These are phyloP conservation scores for Xerocomus nothofagi DNA, from an alignment of 1,284 basidiomycete species.

Conservation along the genomic window DNA sequence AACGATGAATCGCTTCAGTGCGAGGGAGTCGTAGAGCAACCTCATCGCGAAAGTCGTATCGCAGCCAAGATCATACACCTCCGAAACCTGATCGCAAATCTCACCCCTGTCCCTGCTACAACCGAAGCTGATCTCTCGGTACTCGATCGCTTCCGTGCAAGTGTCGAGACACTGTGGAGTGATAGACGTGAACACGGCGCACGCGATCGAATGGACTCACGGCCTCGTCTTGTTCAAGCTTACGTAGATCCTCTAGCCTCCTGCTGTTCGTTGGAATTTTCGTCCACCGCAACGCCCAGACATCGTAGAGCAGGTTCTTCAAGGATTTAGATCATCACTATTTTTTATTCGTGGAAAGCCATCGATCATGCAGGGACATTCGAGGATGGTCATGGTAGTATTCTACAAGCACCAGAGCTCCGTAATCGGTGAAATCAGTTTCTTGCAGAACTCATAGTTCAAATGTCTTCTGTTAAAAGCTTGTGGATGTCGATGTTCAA, in stretches of 20 bases:
- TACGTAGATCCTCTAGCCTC: constrained; percentile 3
- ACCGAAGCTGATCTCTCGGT: constrained; percentile 21
- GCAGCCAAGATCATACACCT: constrained; percentile 28
- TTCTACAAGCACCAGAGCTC: not conserved
- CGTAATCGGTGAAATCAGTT: not conserved
- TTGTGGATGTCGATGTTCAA: constrained; percentile 2
- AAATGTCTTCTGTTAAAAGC: not conserved
- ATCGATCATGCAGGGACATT: not conserved
- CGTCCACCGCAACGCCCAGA: constrained; percentile 6
- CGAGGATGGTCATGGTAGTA: not conserved
- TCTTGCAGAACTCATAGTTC: not conserved
- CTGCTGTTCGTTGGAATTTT: constrained; percentile 13
- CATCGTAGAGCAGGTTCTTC: constrained; percentile 29
- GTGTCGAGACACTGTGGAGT: constrained; percentile 22
- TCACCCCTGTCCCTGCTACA: constrained; percentile 28
- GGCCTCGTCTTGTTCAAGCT: constrained; percentile 1
- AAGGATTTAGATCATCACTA: constrained; percentile 16
- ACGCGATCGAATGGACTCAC: constrained; percentile 3
- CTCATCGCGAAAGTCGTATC: constrained; percentile 20
- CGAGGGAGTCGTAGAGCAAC: constrained; percentile 3
- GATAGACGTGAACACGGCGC: constrained; percentile 15
- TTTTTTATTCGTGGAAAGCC: not conserved
- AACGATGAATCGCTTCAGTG: constrained; percentile 4
- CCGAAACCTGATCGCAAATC: constrained; percentile 18
- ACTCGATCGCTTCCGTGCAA: constrained; percentile 23